These are phyloP conservation scores for Actinomortierella ambigua DNA, from an alignment of 371 early-diverging fungal genomes.

Conservation along the genomic window DNA sequence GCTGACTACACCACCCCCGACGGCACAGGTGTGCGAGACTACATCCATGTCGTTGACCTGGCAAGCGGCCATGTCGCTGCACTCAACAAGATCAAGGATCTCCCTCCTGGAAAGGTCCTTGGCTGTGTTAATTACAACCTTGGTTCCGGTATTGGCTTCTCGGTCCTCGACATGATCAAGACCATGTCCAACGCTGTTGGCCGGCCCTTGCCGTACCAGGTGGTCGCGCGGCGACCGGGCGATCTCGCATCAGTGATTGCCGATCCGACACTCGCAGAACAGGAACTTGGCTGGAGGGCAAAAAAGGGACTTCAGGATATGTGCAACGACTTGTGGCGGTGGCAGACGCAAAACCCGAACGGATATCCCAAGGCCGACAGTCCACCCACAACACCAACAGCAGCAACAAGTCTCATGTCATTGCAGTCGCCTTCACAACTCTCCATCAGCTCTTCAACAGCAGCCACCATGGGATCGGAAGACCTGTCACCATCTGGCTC, in stretches of 20 bases:
- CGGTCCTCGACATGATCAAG: slow-evolving; percentile 88
- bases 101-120: slow-evolving; percentile 3
- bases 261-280: slow-evolving; percentile 71
- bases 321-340: slow-evolving; percentile 90
- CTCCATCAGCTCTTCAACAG: neutral
- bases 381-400: neutral
- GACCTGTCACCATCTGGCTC: no score
- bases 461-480: neutral
- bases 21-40: slow-evolving; percentile 92
- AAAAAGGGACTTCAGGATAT: slow-evolving; percentile 74
- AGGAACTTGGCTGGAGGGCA: slow-evolving; percentile 80
- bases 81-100: slow-evolving; percentile 62
- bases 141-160: slow-evolving; percentile 85
- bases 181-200: slow-evolving; percentile 78
- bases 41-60: slow-evolving; percentile 90
- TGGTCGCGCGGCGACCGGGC: slow-evolving; percentile 75
- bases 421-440: no score
- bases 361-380: slow-evolving; percentile 52
- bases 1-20: slow-evolving; percentile 85
- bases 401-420: neutral
- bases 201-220: slow-evolving; percentile 66
- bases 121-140: slow-evolving; percentile 83
- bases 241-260: slow-evolving; percentile 86
- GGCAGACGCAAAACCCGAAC: slow-evolving; percentile 75
- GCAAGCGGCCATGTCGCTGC: slow-evolving; percentile 88